Evolutionary conservation across 768 basidiomycete species (phyloP).

Genomic region (Trametes cinnabarina): DNA sequence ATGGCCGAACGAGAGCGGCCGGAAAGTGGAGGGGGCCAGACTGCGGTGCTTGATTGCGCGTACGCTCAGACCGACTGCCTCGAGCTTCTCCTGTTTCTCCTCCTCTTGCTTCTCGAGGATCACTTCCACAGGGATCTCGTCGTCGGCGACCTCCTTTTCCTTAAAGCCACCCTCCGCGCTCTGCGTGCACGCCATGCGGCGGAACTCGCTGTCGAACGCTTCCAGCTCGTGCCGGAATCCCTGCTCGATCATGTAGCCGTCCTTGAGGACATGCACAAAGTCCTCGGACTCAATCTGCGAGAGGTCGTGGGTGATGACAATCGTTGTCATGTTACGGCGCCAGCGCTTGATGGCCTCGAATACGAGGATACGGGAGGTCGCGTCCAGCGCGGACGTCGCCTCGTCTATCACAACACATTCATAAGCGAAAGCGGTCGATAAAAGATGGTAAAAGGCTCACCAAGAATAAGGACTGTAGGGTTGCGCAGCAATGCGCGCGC

Average conservation of each 20-base stretch:
- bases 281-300: constrained; percentile 72
- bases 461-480: constrained; percentile 86
- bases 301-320: constrained; percentile 95
- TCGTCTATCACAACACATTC: constrained; percentile 50
- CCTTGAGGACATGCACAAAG: constrained; percentile 90
- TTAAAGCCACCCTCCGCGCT: constrained; percentile 50
- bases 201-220: constrained; percentile 61
- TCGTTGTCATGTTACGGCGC: constrained; percentile 78
- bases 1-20: constrained; percentile 63
- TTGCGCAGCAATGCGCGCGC: constrained; percentile 84
- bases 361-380: constrained; percentile 81
- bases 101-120: constrained; percentile 47
- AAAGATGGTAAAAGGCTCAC: constrained; percentile 50
- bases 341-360: constrained; percentile 69
- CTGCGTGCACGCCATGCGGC: constrained; percentile 61
- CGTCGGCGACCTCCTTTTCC: constrained; percentile 28
- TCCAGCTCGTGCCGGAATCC: constrained; percentile 85
- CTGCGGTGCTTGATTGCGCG: constrained; percentile 41
- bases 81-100: constrained; percentile 32
- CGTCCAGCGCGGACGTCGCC: constrained; percentile 82
- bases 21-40: constrained; percentile 40
- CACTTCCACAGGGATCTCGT: constrained; percentile 41
- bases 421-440: neutral
- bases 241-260: constrained; percentile 79
- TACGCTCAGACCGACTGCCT: constrained; percentile 27